Evolutionary conservation across 1,139 yeast species (phyloP).

Genomic region (Blastobotrys persicus): DNA sequence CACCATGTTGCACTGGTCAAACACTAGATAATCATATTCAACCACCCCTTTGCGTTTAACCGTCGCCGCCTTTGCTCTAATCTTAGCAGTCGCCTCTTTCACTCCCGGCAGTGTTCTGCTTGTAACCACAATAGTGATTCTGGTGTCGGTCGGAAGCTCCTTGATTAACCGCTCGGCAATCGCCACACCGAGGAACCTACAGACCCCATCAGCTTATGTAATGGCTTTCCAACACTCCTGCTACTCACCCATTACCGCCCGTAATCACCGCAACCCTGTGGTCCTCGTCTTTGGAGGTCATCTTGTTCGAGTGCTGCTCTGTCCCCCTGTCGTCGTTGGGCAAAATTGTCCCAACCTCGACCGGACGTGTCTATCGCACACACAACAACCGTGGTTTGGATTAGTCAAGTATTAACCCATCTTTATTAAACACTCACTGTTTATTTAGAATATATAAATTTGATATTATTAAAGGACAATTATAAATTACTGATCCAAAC

Average conservation of each 20-base stretch:
- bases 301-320: too few species aligned
- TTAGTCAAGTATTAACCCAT: too few species aligned
- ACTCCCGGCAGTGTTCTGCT: conserved; percentile 85
- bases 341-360: too few species aligned
- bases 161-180: conserved; percentile 77
- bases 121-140: conserved; percentile 78
- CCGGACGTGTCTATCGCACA: too few species aligned
- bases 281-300: background rate
- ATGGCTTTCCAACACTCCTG: background rate
- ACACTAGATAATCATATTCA: conserved; percentile 80
- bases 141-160: conserved; percentile 48
- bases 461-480: background rate
- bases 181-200: conserved; percentile 77
- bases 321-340: too few species aligned
- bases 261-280: conserved; percentile 54
- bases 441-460: too few species aligned
- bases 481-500: conserved; percentile 15
- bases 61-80: conserved; percentile 50
- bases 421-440: too few species aligned
- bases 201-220: conserved; percentile 7
- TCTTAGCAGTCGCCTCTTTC: conserved; percentile 64
- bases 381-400: too few species aligned
- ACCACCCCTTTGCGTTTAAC: conserved; percentile 46
- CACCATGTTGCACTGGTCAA: conserved; percentile 90
- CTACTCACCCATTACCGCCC: conserved; percentile 54